Evolutionary conservation across 2,329 filamentous ascomycete genomes (phyloP).

Genomic region (Hypoxylon sp.): DNA sequence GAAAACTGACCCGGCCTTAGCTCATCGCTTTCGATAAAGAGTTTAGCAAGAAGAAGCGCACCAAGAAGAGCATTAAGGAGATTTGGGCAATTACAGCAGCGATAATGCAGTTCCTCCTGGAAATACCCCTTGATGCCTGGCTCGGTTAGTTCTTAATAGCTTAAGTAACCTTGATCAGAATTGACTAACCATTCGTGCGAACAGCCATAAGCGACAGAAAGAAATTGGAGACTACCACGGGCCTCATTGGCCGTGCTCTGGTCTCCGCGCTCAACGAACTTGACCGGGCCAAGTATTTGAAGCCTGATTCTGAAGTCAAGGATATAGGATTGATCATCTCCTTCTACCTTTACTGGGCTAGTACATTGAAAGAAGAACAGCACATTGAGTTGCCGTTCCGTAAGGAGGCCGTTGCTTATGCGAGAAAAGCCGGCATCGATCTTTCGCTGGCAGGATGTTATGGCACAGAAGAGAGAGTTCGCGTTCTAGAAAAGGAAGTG

Average conservation of each 20-base stretch:
- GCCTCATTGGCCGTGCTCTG: slow-evolving; percentile 41
- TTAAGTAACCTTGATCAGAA: not conserved
- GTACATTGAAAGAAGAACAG: slow-evolving; percentile 24
- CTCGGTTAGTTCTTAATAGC: slow-evolving; percentile 36
- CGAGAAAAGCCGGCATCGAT: slow-evolving; percentile 46
- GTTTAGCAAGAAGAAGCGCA: slow-evolving; percentile 44
- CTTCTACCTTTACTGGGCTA: slow-evolving; percentile 41
- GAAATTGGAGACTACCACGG: slow-evolving; percentile 30
- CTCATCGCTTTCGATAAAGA: slow-evolving; percentile 45
- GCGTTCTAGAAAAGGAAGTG: slow-evolving; percentile 48
- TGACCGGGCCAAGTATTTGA: slow-evolving; percentile 43
- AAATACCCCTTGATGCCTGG: slow-evolving; percentile 42
- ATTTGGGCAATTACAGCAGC: slow-evolving; percentile 47
- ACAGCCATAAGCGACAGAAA: slow-evolving; percentile 38
- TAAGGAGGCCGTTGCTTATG: slow-evolving; percentile 45
- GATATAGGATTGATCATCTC: slow-evolving; percentile 46
- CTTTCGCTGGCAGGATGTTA: slow-evolving; percentile 36
- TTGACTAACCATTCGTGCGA: slow-evolving; percentile 9
- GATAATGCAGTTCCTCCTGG: slow-evolving; percentile 43
- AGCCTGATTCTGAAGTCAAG: slow-evolving; percentile 44
- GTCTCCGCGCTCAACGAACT: slow-evolving; percentile 45
- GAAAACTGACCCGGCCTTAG: slow-evolving; percentile 17
- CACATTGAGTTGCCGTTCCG: slow-evolving; percentile 37
- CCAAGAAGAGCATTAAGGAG: slow-evolving; percentile 42
- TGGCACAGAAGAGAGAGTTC: slow-evolving; percentile 51